Base-by-base conservation (phyloP, 352 stramenopile genomes). In the Hyaloperonospora arabidopsidis region DNA sequence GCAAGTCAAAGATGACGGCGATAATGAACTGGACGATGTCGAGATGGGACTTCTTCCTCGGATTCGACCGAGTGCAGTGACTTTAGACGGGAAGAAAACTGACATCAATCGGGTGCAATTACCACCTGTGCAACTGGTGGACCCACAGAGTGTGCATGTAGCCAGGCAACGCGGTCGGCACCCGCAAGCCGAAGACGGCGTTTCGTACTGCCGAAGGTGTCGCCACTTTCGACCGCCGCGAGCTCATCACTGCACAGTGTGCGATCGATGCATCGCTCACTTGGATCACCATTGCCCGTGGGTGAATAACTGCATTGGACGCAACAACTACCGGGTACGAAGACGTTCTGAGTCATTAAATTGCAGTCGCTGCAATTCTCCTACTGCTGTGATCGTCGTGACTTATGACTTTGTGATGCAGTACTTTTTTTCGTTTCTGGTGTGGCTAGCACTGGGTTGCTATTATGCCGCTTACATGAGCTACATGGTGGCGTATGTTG, bases 221-320 rank as follows among this genome's bases (percentile, higher is more conserved):
- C 72, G 73, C 17, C 63, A 79, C 41, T 74, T 78, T 36, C 72
- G 76, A 17, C 74, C 76, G 2, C 52, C 57, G 41, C 71, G 76
- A n/a, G 74, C 74, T 2, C 74, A 86, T 48, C 76, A 86, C 52
- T 86, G 76, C 46, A 77, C 70, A 10, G 79, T 97, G 14, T 97
- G 90, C 68, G 68, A 89, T 50, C 60, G 82, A 49, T 97, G 90
- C 51, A 88, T 97, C 49, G 84, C 96, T 36, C 92, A 97, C 67
- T 97, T 98, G 90, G 96, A 98, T 65, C 95, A 98, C 79, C 92
- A 98, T 69, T 97, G 94, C 57, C 93, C 93, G n/a, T 98, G 94
- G 94, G 83, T 98, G 6, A 98, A 98, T 66, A 98, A 98, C 74
- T 98, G 93, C 65, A 85, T 98, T 47, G 95, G 94, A 41, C 91